Evolutionary conservation across 768 basidiomycete species (phyloP).

Genomic region (Macrolepiota dolichaula): DNA sequence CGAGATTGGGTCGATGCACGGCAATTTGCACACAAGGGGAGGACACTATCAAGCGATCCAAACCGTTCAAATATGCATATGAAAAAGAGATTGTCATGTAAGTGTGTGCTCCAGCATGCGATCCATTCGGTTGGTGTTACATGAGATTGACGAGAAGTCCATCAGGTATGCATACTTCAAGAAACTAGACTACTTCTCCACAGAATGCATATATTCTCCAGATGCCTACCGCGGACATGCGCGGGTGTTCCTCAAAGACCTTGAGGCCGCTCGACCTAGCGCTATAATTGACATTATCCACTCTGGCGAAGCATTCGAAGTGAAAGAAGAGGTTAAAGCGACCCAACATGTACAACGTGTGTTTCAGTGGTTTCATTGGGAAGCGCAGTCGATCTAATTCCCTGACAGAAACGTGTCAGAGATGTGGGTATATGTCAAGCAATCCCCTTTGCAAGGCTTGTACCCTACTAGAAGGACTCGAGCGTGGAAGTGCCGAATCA

Average conservation of each 20-base stretch:
- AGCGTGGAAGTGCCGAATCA: conserved; percentile 70
- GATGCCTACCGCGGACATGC: conserved; percentile 98
- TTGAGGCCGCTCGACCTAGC: conserved; percentile 91
- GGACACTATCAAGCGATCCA: conserved; percentile 93
- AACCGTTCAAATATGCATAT: conserved; percentile 99
- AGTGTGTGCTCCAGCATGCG: conserved; percentile 26
- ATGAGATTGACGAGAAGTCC: neutral
- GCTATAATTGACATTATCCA: conserved; percentile 98
- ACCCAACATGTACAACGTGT: conserved; percentile 82
- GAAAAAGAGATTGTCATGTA: conserved; percentile 99
- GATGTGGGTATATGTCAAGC: conserved; percentile 95
- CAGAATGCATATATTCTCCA: conserved; percentile 98
- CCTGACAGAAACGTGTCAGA: conserved; percentile 74
- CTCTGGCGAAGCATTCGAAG: conserved; percentile 89
- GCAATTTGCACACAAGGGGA: conserved; percentile 94
- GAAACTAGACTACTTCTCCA: conserved; percentile 98
- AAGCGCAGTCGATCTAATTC: conserved; percentile 5
- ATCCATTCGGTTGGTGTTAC: neutral
- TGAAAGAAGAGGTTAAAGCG: conserved; percentile 81
- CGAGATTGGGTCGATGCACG: conserved; percentile 90
- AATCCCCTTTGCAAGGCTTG: conserved; percentile 98
- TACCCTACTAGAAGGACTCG: conserved; percentile 84
- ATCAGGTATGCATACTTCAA: conserved; percentile 98
- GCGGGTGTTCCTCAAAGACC: conserved; percentile 88
- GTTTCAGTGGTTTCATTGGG: conserved; percentile 23